Conservation (phyloP, 768 basidiomycete species). For the Lyophyllum shimeji region DNA sequence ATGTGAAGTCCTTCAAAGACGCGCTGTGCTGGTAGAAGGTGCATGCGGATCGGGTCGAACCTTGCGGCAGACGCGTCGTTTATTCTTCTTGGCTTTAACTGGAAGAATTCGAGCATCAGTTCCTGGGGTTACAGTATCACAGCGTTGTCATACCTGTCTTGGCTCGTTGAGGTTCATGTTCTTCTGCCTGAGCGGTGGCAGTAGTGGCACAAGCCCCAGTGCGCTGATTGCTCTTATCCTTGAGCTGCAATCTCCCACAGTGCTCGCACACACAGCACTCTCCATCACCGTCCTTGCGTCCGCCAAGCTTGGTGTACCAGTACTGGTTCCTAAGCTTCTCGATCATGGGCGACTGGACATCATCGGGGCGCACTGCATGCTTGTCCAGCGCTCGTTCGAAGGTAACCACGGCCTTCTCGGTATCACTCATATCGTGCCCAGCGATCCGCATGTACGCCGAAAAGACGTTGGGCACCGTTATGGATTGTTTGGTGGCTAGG, state of each 20-base stretch:
- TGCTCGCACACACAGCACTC: conserved; percentile 14
- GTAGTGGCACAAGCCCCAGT: not conserved
- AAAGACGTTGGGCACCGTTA: conserved; percentile 17
- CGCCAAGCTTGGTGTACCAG: conserved; percentile 20
- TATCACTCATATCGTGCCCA: conserved; percentile 10
- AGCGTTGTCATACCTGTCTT: not conserved
- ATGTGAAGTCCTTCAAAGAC: not conserved
- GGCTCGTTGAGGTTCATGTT: not conserved
- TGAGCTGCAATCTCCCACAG: conserved; percentile 10
- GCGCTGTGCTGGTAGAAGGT: conserved; percentile 9
- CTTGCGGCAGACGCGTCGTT: conserved; percentile 4
- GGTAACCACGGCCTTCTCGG: conserved; percentile 8
- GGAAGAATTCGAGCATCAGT: not conserved
- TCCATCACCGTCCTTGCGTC: conserved; percentile 10
- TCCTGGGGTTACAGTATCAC: not conserved
- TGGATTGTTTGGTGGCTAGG: conserved; percentile 6
- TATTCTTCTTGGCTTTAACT: conserved; percentile 10
- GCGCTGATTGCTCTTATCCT: not conserved
- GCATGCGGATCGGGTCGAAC: conserved; percentile 3
- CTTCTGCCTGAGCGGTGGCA: not conserved
- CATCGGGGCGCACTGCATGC: conserved; percentile 12
- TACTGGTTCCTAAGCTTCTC: conserved; percentile 18
- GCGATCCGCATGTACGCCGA: conserved; percentile 16
- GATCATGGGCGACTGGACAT: conserved; percentile 11
- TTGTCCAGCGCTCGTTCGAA: conserved; percentile 21